These are phyloP conservation scores for Acorus calamus DNA, from an alignment of 106 monocot genomes.

Conservation along the genomic window DNA sequence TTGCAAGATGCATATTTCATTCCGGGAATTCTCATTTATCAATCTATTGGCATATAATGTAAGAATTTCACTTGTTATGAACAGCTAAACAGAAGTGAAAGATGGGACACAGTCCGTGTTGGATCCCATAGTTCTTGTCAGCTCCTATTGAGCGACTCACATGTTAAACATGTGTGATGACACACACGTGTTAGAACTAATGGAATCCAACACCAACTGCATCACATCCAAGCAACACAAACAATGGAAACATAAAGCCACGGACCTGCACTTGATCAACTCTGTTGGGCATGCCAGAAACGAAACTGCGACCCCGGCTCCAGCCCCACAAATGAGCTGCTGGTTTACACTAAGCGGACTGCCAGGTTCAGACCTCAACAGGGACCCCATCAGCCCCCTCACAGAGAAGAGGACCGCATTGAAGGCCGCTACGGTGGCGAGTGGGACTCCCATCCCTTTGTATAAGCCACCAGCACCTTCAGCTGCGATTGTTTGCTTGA, in stretches of 20 bases:
- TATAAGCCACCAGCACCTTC: neutral
- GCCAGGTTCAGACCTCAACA: conserved; percentile 67
- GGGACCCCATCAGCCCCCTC: neutral
- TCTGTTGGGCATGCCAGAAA: conserved; percentile 91
- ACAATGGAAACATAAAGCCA: neutral
- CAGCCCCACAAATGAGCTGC: conserved; percentile 76
- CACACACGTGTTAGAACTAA: no score
- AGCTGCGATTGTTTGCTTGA: neutral
- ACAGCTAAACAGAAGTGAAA: no score
- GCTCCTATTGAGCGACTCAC: neutral
- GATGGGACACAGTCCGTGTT: no score
- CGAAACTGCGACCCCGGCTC: conserved; percentile 81
- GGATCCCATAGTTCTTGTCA: no score
- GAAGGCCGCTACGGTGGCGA: neutral
- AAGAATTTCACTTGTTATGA: no score
- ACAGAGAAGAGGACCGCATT: conserved; percentile 3
- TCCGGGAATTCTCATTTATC: no score
- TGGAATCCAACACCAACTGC: no score
- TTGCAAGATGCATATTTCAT: no score
- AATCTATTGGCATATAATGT: no score
- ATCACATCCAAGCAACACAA: no score
- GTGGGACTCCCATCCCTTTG: conserved; percentile 1
- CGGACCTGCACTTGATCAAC: conserved; percentile 86
- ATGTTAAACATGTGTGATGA: no score
- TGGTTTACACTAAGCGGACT: conserved; percentile 57